phyloP scores from a whole-genome alignment of 768 basidiomycete genomes.

The Crepidotus variabilis region DNA sequence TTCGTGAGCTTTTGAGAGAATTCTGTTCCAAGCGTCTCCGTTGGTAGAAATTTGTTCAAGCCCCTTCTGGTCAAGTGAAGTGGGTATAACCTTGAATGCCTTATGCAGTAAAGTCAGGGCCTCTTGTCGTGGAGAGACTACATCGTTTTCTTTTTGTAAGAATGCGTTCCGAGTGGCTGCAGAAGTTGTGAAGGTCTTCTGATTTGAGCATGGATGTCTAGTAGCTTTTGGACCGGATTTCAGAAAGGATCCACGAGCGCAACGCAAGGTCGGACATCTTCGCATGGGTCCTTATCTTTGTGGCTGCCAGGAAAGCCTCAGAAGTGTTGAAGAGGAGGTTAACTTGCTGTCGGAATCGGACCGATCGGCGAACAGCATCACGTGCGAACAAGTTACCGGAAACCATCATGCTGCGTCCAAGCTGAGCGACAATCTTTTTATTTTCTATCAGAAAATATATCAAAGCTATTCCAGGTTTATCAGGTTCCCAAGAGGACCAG shows the following conservation, averaged over 20 bases:
- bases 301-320: background rate
- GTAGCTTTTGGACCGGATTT: background rate
- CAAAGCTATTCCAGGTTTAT: no score
- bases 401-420: no score
- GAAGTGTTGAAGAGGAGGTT: no score
- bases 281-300: background rate
- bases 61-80: constrained; percentile 16
- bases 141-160: background rate
- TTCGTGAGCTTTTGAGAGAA: constrained; percentile 34
- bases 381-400: no score
- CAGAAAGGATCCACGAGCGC: background rate
- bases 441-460: no score
- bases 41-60: constrained; percentile 24
- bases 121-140: constrained; percentile 16
- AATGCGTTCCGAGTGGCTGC: constrained; percentile 1
- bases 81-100: constrained; percentile 41
- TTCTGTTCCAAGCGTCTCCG: constrained; percentile 41
- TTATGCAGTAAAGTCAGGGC: constrained; percentile 48
- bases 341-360: no score
- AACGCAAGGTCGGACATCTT: background rate
- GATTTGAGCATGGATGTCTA: background rate
- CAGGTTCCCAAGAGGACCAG: no score
- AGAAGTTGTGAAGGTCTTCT: constrained; percentile 8
- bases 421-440: no score
- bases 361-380: no score